phyloP scores from a whole-genome alignment of 2,329 filamentous ascomycete genomes.

The Alternaria infectoria region DNA sequence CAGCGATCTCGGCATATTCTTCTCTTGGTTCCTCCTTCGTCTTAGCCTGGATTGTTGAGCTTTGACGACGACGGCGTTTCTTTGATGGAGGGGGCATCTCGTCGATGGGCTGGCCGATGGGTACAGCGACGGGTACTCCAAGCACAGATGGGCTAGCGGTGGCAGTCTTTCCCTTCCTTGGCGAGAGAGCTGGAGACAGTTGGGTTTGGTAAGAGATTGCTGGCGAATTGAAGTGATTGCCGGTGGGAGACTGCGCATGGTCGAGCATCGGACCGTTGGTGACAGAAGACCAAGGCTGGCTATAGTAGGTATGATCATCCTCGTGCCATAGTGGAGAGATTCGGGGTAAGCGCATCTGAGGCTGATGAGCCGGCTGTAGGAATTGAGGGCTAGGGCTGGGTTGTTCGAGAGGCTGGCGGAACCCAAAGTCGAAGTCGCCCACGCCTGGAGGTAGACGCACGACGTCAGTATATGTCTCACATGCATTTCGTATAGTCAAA shows the following conservation, averaged over 20 bases:
- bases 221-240: background rate
- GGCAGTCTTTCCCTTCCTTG: background rate
- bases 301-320: background rate
- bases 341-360: slow-evolving; percentile 26
- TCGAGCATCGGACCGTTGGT: background rate
- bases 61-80: background rate
- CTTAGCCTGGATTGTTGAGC: background rate
- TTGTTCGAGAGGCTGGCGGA: background rate
- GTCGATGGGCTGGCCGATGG: slow-evolving; percentile 8
- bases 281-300: background rate
- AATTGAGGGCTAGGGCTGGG: slow-evolving; percentile 19
- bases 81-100: slow-evolving; percentile 16
- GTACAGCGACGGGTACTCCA: slow-evolving; percentile 9
- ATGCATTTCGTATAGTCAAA: background rate
- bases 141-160: slow-evolving; percentile 5
- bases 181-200: background rate
- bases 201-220: background rate
- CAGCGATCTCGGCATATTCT: background rate
- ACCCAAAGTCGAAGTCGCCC: slow-evolving; percentile 33
- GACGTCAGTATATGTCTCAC: background rate
- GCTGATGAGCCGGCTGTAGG: slow-evolving; percentile 35
- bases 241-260: background rate
- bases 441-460: background rate
- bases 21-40: background rate
- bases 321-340: slow-evolving; percentile 19